A percentile compares a stretch with the other conserved stretches of the same genome.
These are phyloP conservation scores for Fusarium lyarnte DNA, from an alignment of 2,329 filamentous ascomycete genomes.

Conservation along the genomic window DNA sequence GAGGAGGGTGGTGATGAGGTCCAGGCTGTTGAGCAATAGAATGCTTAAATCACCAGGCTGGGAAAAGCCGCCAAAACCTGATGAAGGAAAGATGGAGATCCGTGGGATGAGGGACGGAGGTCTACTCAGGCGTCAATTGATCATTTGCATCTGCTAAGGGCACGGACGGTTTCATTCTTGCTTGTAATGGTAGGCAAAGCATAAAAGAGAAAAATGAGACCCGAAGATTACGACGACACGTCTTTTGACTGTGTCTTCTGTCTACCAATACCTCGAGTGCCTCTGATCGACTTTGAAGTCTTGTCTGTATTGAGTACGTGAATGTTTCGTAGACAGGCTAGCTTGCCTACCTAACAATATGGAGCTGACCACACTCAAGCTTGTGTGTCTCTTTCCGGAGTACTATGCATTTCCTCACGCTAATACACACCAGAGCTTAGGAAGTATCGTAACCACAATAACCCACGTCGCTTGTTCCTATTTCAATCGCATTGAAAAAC, in stretches of 20 bases:
- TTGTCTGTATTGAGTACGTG: background rate
- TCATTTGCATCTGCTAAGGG: slow-evolving; percentile 54
- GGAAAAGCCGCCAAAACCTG: slow-evolving; percentile 39
- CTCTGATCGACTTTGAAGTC: background rate
- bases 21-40: slow-evolving; percentile 56
- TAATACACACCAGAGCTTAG: background rate
- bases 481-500: background rate
- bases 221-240: slow-evolving; percentile 46
- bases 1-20: slow-evolving; percentile 67
- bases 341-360: background rate
- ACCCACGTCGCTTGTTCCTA: background rate
- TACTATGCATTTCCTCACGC: background rate
- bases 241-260: slow-evolving; percentile 35
- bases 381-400: background rate
- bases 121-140: slow-evolving; percentile 55
- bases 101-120: slow-evolving; percentile 47
- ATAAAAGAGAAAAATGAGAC: slow-evolving; percentile 50
- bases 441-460: background rate
- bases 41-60: slow-evolving; percentile 32
- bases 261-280: slow-evolving; percentile 33
- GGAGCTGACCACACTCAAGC: background rate
- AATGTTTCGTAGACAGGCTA: background rate
- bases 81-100: slow-evolving; percentile 39
- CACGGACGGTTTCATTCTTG: slow-evolving; percentile 52
- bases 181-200: slow-evolving; percentile 52